Percentiles rank a stretch among this genome's conserved stretches.
Conservation (phyloP, 2,329 filamentous ascomycete species). For the Exophiala dermatitidis region DNA sequence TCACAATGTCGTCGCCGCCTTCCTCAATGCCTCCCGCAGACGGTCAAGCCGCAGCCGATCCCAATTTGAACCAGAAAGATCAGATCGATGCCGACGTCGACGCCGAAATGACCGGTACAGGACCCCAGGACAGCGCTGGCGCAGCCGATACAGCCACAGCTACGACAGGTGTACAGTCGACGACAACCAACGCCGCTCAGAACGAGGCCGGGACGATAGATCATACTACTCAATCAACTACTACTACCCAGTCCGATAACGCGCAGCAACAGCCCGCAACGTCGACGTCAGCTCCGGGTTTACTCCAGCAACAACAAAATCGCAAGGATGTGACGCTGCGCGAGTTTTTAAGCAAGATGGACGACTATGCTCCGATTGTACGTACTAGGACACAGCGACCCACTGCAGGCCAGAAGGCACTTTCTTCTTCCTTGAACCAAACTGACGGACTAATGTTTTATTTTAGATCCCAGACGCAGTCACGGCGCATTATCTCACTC, state of each 20-base stretch:
- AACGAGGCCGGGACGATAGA: conserved; percentile 21
- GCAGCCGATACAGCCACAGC: background rate
- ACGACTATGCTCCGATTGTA: conserved; percentile 96
- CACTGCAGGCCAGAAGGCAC: too few species aligned
- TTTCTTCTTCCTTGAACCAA: background rate
- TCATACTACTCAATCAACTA: conserved; percentile 7
- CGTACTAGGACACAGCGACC: conserved; percentile 31
- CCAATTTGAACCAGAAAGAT: background rate
- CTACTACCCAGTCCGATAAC: too few species aligned
- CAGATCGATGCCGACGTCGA: conserved; percentile 28
- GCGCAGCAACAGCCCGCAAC: conserved; percentile 18
- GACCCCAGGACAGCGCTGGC: conserved; percentile 24
- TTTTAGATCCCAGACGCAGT: conserved; percentile 89
- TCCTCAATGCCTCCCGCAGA: conserved; percentile 4
- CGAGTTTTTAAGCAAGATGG: conserved; percentile 93
- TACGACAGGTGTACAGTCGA: too few species aligned
- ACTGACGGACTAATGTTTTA: too few species aligned
- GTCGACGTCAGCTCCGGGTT: conserved; percentile 4
- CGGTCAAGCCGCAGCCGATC: background rate
- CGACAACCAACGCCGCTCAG: conserved; percentile 5
- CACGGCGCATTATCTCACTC: conserved; percentile 95
- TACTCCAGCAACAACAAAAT: conserved; percentile 54
- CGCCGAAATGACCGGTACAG: conserved; percentile 26
- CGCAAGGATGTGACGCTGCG: conserved; percentile 89
- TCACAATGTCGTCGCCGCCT: conserved; percentile 22